Percentiles rank a stretch among this genome's conserved stretches.
These are phyloP conservation scores for Scheffersomyces parashehatae DNA, from an alignment of 1,139 yeast species.

Conservation along the genomic window DNA sequence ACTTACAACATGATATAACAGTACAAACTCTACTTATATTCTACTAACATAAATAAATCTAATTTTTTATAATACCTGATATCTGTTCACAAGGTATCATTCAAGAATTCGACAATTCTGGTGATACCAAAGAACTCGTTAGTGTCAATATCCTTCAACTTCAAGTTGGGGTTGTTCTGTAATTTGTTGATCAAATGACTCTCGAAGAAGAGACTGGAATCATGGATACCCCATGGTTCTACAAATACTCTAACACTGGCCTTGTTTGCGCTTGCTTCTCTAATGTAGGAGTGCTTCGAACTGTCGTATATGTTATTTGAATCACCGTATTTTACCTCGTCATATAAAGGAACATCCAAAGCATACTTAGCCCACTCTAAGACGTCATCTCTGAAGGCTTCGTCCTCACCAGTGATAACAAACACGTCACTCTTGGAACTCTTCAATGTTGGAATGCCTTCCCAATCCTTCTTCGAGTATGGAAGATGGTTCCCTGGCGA, in stretches of 20 bases:
- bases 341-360: constrained; percentile 25
- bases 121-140: constrained; percentile 29
- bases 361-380: constrained; percentile 38
- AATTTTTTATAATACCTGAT: neutral
- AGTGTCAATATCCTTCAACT: constrained; percentile 6
- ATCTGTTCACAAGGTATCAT: constrained; percentile 18
- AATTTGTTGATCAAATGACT: constrained; percentile 11
- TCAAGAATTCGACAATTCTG: constrained; percentile 28
- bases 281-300: constrained; percentile 17
- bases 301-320: constrained; percentile 24
- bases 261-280: constrained; percentile 11
- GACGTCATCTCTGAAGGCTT: constrained; percentile 43
- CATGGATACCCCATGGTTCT: constrained; percentile 51
- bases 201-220: constrained; percentile 36
- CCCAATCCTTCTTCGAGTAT: constrained; percentile 29
- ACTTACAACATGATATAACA: too few relatives aligned
- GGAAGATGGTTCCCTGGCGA: constrained; percentile 22
- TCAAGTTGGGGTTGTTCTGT: constrained; percentile 5
- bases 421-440: constrained; percentile 28
- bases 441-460: constrained; percentile 31
- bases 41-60: too few relatives aligned
- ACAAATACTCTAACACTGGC: constrained; percentile 25
- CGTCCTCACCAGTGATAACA: constrained; percentile 44
- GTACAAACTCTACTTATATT: too few relatives aligned
- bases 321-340: constrained; percentile 22